These are phyloP conservation scores for Carex sylvatica DNA, from an alignment of 202 grass and related monocot species.

Conservation along the genomic window DNA sequence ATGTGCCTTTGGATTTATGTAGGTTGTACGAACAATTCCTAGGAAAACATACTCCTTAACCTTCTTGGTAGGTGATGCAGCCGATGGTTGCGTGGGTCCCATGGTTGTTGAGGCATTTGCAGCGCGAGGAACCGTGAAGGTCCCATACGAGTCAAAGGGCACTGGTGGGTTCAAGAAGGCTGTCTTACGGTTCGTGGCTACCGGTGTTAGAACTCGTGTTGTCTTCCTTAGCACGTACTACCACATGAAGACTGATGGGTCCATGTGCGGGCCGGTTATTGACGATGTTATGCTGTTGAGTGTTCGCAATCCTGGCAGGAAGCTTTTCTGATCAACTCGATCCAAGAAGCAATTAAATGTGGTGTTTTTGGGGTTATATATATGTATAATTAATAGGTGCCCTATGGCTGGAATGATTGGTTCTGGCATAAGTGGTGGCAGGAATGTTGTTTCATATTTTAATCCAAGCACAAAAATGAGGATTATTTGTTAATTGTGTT, in stretches of 20 bases:
- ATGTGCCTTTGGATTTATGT: conserved; percentile 18
- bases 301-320: conserved; percentile 25
- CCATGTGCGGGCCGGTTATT: conserved; percentile 63
- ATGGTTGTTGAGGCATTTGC: conserved; percentile 73
- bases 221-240: conserved; percentile 65
- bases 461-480: neutral
- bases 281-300: conserved; percentile 53
- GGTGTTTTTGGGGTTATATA: neutral
- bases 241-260: conserved; percentile 58
- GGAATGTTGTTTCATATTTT: conserved; percentile 10
- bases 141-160: conserved; percentile 49
- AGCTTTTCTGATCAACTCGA: conserved; percentile 27
- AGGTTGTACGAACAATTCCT: conserved; percentile 42
- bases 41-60: conserved; percentile 44
- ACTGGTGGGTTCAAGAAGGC: conserved; percentile 43
- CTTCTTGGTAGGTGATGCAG: conserved; percentile 68
- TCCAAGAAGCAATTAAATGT: neutral
- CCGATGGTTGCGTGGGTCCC: conserved; percentile 40
- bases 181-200: conserved; percentile 44
- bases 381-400: conserved; percentile 30
- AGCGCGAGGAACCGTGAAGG: conserved; percentile 12
- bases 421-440: conserved; percentile 22
- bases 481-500: neutral
- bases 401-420: conserved; percentile 18
- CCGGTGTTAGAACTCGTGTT: conserved; percentile 34